These are phyloP conservation scores for Trichosporon faecale DNA, from an alignment of 1,284 basidiomycete genomes.

Conservation along the genomic window DNA sequence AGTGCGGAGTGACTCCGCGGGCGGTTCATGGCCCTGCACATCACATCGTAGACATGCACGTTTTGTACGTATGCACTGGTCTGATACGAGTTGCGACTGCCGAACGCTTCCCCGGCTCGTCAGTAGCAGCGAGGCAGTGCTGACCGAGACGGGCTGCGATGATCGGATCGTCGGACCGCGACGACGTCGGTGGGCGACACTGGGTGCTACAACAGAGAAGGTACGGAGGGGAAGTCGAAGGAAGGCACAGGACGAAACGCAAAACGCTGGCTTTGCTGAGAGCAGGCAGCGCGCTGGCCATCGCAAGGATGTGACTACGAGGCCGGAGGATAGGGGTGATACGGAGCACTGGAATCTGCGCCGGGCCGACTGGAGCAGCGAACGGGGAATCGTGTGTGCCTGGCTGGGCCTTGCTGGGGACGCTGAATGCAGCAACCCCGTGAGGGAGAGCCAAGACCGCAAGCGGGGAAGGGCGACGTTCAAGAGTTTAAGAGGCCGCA, in stretches of 20 bases:
- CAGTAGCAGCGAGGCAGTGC: background rate
- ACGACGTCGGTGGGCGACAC: background rate
- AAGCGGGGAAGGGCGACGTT: background rate
- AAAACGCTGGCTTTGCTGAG: background rate
- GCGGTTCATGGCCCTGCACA: no score
- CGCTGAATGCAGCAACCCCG: background rate
- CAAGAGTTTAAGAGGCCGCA: background rate
- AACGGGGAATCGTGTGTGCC: background rate
- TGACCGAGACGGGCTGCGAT: background rate
- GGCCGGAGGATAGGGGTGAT: background rate
- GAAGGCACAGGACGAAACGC: constrained; percentile 3
- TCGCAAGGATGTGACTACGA: background rate
- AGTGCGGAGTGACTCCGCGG: background rate
- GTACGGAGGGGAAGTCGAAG: background rate
- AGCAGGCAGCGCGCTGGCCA: background rate
- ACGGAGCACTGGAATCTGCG: constrained; percentile 3
- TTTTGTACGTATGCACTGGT: background rate
- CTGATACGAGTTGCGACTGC: background rate
- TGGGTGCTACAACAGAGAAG: background rate
- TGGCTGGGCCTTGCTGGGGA: background rate
- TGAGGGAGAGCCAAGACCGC: no score
- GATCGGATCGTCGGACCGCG: background rate
- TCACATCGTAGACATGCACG: background rate
- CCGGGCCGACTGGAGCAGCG: background rate
- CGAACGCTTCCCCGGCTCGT: background rate